Evolutionary conservation across 1,139 yeast species (phyloP).

Genomic region (Zygosaccharomyces sapae): DNA sequence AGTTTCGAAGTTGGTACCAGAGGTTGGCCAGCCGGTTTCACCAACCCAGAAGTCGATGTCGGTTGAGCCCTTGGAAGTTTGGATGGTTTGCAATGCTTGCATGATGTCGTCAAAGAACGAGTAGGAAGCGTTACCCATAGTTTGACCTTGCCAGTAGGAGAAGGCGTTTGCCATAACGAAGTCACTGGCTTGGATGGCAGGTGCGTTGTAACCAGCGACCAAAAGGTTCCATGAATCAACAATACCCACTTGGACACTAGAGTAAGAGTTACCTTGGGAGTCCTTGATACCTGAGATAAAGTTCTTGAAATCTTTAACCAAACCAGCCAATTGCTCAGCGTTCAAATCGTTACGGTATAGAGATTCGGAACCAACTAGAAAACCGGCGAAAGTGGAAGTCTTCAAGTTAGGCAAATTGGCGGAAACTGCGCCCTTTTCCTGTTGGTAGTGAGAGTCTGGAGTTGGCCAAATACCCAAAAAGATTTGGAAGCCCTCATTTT

Average conservation of each 20-base stretch:
- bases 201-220: constrained; percentile 67
- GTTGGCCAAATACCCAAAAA: constrained; percentile 90
- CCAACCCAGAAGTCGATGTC: constrained; percentile 92
- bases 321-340: constrained; percentile 60
- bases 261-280: constrained; percentile 73
- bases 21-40: constrained; percentile 98
- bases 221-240: constrained; percentile 94
- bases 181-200: constrained; percentile 77
- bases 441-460: constrained; percentile 65
- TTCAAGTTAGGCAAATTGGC: constrained; percentile 69
- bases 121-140: constrained; percentile 71
- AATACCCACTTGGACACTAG: constrained; percentile 74
- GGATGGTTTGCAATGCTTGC: constrained; percentile 89
- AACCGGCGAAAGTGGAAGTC: constrained; percentile 59
- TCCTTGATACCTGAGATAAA: constrained; percentile 60
- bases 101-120: constrained; percentile 92
- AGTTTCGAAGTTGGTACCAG: constrained; percentile 66
- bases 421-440: constrained; percentile 65
- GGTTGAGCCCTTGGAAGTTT: constrained; percentile 77
- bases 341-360: constrained; percentile 79
- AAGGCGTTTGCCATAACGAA: constrained; percentile 88
- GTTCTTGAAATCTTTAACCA: constrained; percentile 55
- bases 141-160: constrained; percentile 98
- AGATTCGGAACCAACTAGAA: constrained; percentile 90
- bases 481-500: constrained; percentile 63